phyloP scores from a whole-genome alignment of 2,329 filamentous ascomycete species.

The Fusarium graminum region DNA sequence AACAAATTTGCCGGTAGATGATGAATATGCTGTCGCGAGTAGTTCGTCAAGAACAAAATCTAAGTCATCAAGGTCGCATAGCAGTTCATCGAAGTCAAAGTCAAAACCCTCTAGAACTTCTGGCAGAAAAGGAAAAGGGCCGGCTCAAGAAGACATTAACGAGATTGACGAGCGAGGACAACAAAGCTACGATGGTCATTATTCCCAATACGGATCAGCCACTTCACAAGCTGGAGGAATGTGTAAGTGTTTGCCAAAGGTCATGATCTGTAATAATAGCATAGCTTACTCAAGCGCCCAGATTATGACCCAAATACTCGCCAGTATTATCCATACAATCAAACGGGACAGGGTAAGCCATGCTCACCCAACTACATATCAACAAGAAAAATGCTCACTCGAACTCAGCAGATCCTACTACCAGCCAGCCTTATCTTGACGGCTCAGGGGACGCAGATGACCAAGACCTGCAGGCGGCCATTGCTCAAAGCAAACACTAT shows the following conservation, averaged over 20 bases:
- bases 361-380: neutral
- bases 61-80: slow-evolving; percentile 31
- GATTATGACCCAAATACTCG: slow-evolving; percentile 30
- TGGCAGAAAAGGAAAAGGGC: slow-evolving; percentile 42
- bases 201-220: slow-evolving; percentile 4
- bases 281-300: neutral
- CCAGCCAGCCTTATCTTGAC: slow-evolving; percentile 12
- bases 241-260: slow-evolving; percentile 14
- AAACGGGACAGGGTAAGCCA: slow-evolving; percentile 24
- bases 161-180: slow-evolving; percentile 37
- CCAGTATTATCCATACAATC: slow-evolving; percentile 15
- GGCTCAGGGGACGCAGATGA: slow-evolving; percentile 24
- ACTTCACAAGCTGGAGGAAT: neutral
- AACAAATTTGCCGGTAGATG: slow-evolving; percentile 28
- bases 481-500: slow-evolving; percentile 30
- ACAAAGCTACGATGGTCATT: slow-evolving; percentile 8
- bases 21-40: slow-evolving; percentile 40
- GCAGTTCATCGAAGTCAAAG: slow-evolving; percentile 37
- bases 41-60: slow-evolving; percentile 32
- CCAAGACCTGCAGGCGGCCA: slow-evolving; percentile 20
- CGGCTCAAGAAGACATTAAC: slow-evolving; percentile 30
- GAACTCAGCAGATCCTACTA: slow-evolving; percentile 12
- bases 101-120: slow-evolving; percentile 41
- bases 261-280: neutral
- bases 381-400: slow-evolving; percentile 1